Conservation (phyloP, 2,329 filamentous ascomycete genomes). For the Xylaria sp. region DNA sequence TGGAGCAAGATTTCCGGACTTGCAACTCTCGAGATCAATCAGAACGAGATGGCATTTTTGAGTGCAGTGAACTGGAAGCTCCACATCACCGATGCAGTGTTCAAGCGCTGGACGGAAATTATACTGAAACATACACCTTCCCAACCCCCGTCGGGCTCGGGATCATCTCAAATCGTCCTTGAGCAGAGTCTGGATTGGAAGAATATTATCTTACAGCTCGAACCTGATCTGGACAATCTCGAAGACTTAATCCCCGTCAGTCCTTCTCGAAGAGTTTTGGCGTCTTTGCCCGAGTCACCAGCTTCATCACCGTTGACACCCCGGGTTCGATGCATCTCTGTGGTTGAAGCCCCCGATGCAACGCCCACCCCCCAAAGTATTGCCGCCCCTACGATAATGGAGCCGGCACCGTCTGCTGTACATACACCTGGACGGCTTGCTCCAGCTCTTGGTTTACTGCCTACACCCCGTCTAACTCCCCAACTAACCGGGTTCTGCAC, state of each 20-base stretch:
- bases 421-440: conserved; percentile 61
- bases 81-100: conserved; percentile 88
- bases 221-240: conserved; percentile 68
- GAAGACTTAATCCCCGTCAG: conserved; percentile 60
- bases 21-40: conserved; percentile 92
- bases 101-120: conserved; percentile 93
- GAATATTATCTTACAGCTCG: conserved; percentile 66
- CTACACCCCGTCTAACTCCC: conserved; percentile 69
- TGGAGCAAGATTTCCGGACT: conserved; percentile 99
- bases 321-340: conserved; percentile 51
- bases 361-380: conserved; percentile 57
- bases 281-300: conserved; percentile 54
- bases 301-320: conserved; percentile 59
- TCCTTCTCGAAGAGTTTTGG: conserved; percentile 49
- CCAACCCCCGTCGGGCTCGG: conserved; percentile 64
- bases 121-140: conserved; percentile 85
- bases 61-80: conserved; percentile 92
- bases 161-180: conserved; percentile 52
- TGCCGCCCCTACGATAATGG: conserved; percentile 60
- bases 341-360: conserved; percentile 53
- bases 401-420: conserved; percentile 58
- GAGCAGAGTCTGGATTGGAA: conserved; percentile 68
- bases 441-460: conserved; percentile 66
- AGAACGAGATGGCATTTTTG: conserved; percentile 94
- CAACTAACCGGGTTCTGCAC: conserved; percentile 67